Base-by-base conservation (phyloP, 2,329 filamentous ascomycete genomes). In the Hyphodiscus sp. region DNA sequence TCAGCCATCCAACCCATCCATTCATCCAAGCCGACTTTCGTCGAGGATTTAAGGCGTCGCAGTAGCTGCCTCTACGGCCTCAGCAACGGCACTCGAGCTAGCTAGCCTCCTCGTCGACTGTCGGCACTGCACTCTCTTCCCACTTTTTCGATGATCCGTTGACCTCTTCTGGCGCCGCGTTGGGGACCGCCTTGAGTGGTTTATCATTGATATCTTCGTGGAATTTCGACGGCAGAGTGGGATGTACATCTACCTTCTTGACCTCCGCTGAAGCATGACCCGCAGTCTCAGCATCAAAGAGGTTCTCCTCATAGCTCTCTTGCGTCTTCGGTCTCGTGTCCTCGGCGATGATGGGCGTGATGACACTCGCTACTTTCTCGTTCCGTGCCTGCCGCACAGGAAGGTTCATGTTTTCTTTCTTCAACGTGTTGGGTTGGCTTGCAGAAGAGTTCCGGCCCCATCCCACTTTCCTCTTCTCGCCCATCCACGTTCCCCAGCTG, bases 401-500 rank as follows among this genome's bases (percentile, higher is more conserved):
- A 6, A 26, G 43, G 23, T 57, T 63, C 48, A 61, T 57, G 23
- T 66, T 63, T 45, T 57, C 53, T 20, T 59, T 63, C 16, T 51
- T 51, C 20, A 51, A 26, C 10, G 47, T 42, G 41, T 51, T 9
- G 30, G 46, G 38, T 29, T 42, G 30, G 41, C 19, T 45, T n/a
- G 55, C 18, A n/a, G 47, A 11, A 49, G 56, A 47, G 16, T 41
- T 58, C 20, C 63, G 52, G 11, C 66, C 66, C 65, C 64, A 68
- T 0, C 65, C 66, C 5, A 53, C 49, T 65, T 85, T 87, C 58
- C 85, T 77, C 73, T 91, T 92, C 72, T 94, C 87, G 48, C 84
- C 84, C 1, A 84, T 83, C 84, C 84, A 87, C 0, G 75, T 71
- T 1, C 83, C 81, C 84, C 84, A 87, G 61, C 82, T 85, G 41